A percentile compares a stretch with the other conserved stretches of the same genome.
These are phyloP conservation scores for Orbilia blumenaviensis DNA, from an alignment of 2,329 filamentous ascomycete genomes.

Conservation along the genomic window DNA sequence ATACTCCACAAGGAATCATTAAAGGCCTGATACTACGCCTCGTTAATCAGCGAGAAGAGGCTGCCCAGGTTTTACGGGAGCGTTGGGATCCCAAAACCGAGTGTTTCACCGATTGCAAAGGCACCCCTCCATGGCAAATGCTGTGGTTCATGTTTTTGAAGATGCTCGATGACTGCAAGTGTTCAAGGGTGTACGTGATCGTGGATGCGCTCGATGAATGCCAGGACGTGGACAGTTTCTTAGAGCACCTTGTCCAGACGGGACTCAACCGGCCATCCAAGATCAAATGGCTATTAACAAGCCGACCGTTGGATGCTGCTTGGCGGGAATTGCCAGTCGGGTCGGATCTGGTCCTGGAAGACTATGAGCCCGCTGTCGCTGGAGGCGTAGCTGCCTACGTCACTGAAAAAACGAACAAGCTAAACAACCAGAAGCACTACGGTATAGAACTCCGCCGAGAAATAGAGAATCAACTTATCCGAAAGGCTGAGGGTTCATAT, in stretches of 20 bases:
- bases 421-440: no score
- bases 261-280: slow-evolving; percentile 55
- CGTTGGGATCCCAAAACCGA: slow-evolving; percentile 13
- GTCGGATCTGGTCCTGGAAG: neutral
- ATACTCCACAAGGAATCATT: slow-evolving; percentile 4
- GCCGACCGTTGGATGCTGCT: slow-evolving; percentile 57
- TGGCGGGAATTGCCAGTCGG: slow-evolving; percentile 54
- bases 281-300: slow-evolving; percentile 59
- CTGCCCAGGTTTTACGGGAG: neutral
- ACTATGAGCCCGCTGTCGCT: no score
- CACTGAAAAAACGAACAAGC: no score
- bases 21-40: slow-evolving; percentile 51
- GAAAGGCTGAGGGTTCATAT: slow-evolving; percentile 57
- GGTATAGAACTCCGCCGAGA: no score
- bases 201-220: slow-evolving; percentile 55
- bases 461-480: slow-evolving; percentile 34
- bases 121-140: slow-evolving; percentile 24
- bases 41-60: neutral
- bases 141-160: slow-evolving; percentile 32
- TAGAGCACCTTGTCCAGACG: slow-evolving; percentile 49
- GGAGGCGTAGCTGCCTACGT: no score
- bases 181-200: slow-evolving; percentile 45
- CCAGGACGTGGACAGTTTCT: slow-evolving; percentile 26
- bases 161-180: slow-evolving; percentile 32
- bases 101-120: neutral